Evolutionary conservation across 2,329 filamentous ascomycete species (phyloP), one percentile per base, ranked within the genome.

Genomic region (Polychaeton citri): DNA sequence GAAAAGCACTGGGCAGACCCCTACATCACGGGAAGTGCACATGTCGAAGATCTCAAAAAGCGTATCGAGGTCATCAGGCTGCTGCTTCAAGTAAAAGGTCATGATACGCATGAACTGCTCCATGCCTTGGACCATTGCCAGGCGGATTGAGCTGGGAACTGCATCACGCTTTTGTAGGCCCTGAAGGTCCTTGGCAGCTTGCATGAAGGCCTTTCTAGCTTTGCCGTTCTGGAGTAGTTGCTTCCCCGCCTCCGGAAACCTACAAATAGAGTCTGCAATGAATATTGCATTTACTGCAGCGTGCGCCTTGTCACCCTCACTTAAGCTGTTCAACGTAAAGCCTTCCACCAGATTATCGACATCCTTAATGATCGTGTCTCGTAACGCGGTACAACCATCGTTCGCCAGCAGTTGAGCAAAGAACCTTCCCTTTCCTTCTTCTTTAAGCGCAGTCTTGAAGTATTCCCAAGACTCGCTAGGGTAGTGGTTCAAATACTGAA

Each of bases 401-500:
- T 93, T 76, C 2, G 74, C 70, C 16, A 98, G 69, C 10, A 93
- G 76, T 55, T 98, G 90, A 0, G 85, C 82, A 44, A 98, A 76
- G 58, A 98, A 84, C 12, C 90, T 77, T 3, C 92, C 90, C 50
- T 92, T 93, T 41, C 78, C 81, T 50, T 87, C 72, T 34, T 96
- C 83, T 40, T 84, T 81, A 37, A 96, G 66, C 49, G 79, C 83
- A 17, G 72, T 71, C n/a, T 80, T 67, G 44, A 96, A 79, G 50
- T 86, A 80, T 1, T 69, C 62, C 79, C 86, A 92, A 4, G 87
- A 76, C 51, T 98, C 87, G 43, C 81, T 81, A 0, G 90, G 79
- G 53, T 96, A 98, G 40, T 86, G 76, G 57, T 94, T 94, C 42
- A 99, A 71, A 55, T 93, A 98, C 52, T 85, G 84, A 57, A 93